Evolutionary conservation across 139 green algal genomes (phyloP).

Genomic region (Pleodorina starrii): DNA sequence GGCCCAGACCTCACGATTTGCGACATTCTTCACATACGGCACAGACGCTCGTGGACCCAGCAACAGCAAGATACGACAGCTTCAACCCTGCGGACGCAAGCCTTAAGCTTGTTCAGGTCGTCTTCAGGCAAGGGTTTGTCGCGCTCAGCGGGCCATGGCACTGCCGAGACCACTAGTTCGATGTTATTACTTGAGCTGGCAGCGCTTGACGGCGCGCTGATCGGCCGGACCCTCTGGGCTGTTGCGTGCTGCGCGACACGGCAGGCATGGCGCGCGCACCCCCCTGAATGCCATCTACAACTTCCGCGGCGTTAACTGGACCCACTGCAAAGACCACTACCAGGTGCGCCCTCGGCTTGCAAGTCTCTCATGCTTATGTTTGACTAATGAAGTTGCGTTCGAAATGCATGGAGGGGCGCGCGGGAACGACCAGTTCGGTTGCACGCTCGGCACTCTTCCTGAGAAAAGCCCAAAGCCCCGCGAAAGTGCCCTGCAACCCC

Average conservation of each 20-base stretch:
- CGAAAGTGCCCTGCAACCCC: no score
- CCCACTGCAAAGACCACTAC: conserved; percentile 35
- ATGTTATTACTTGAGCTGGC: no score
- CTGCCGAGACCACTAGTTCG: no score
- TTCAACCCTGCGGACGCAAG: background rate
- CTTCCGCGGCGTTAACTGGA: conserved; percentile 11
- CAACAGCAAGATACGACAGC: background rate
- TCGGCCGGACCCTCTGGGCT: no score
- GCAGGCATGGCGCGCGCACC: conserved; percentile 41
- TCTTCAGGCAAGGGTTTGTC: conserved; percentile 22
- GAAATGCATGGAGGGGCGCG: no score
- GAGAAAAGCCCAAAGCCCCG: no score
- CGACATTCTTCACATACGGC: background rate
- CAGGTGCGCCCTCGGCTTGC: background rate
- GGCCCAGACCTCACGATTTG: background rate
- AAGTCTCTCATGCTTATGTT: no score
- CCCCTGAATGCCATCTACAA: conserved; percentile 26
- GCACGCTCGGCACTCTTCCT: no score
- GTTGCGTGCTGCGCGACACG: no score
- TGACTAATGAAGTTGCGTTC: no score
- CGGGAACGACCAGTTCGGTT: no score
- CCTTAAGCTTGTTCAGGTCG: conserved; percentile 19
- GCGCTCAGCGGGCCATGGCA: background rate
- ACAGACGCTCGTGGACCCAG: background rate
- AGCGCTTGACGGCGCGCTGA: no score